Evolutionary conservation across 2,329 filamentous ascomycete genomes (phyloP), one percentile per base, ranked within the genome.

Genomic region (Pochonia chlamydosporia): DNA sequence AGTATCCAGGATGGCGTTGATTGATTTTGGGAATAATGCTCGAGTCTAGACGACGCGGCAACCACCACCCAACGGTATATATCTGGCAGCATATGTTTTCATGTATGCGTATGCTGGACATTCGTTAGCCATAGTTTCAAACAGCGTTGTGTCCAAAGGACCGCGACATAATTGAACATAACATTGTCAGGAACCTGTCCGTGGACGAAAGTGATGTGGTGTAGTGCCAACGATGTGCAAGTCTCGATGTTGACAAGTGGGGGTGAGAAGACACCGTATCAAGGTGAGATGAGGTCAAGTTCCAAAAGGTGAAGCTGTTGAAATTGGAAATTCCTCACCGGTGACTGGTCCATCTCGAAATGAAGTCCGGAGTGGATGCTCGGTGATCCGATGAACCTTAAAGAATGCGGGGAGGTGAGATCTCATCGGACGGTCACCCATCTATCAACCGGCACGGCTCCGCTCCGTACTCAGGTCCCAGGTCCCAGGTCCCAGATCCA

Each of bases 101-200:
- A 10, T 45, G 4, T 37, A 16, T 33, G 33, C 26, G n/a, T 14
- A 45, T 40, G 37, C 47, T 40, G 43, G 33, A 40, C 43, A 40
- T 42, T 49, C 21, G 40, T 49, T 36, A 49, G 43, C 35, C 24
- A 40, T 31, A 16, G 35, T 30, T 20, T 24, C n/a, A 16, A 5
- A 45, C 23, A 45, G 35, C 35, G 43, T 36, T 35, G 28, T 40
- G 40, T 26, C 18, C 25, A 23, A 11, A 9, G 42, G 35, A 24
- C 40, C 25, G 18, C 9, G 14, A 26, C 18, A 46, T 48, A 40
- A 25, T 44, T 40, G 25, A 46, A 23, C 3, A 31, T 40, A 18
- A 45, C 30, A 11, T 25, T 45, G 23, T 23, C 35, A 16, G 20
- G 33, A 21, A 23, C 8, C 4, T 39, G 10, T 23, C 23, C 26